Conservation (phyloP, 148 eudicot genomes). For the Arbutus unedo region DNA sequence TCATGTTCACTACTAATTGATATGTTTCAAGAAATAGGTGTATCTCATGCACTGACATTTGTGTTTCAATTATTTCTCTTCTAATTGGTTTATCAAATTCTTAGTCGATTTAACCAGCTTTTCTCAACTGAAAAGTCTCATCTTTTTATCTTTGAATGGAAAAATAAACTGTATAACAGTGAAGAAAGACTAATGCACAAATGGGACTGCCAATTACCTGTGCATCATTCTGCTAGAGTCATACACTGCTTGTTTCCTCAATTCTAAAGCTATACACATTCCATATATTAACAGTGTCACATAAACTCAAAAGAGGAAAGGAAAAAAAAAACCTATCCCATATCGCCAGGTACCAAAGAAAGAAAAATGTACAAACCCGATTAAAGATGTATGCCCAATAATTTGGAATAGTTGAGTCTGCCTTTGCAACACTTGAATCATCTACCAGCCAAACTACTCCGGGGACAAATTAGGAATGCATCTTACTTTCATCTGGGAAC, state of each 20-base stretch:
- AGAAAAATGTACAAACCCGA: neutral
- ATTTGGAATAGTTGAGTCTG: neutral
- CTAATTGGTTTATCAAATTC: too few species aligned
- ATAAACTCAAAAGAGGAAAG: too few species aligned
- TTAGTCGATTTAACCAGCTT: too few species aligned
- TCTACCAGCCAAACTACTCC: neutral
- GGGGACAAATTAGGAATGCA: neutral
- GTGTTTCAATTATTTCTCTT: too few species aligned
- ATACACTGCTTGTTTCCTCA: constrained; percentile 1
- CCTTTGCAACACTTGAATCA: neutral
- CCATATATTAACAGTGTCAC: neutral
- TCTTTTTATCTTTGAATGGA: neutral
- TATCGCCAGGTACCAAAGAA: neutral
- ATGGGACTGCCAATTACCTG: too few species aligned
- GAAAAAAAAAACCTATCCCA: neutral
- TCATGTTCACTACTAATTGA: too few species aligned
- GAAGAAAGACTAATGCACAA: neutral
- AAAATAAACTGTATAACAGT: neutral
- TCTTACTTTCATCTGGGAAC: constrained; percentile 19
- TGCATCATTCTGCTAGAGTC: neutral
- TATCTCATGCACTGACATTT: too few species aligned
- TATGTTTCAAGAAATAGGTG: too few species aligned
- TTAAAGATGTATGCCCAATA: neutral
- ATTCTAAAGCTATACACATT: neutral
- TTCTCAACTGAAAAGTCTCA: neutral